A percentile compares a stretch with the other conserved stretches of the same genome.
These are phyloP conservation scores for Phoma sp. DNA, from an alignment of 2,329 filamentous ascomycete genomes.

Conservation along the genomic window DNA sequence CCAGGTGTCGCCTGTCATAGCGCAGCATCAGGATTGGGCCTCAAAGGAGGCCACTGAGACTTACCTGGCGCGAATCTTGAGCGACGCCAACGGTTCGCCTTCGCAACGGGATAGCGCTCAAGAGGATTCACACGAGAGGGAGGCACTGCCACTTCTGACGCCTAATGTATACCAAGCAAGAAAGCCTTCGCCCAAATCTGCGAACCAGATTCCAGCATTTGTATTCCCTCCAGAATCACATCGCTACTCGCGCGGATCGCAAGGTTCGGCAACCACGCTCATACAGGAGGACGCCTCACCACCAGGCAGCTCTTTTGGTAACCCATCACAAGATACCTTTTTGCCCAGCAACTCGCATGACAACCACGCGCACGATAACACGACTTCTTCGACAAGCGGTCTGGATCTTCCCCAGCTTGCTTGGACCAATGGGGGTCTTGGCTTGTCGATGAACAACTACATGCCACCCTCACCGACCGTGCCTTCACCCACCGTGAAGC, in stretches of 20 bases:
- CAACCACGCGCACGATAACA: conserved; percentile 21
- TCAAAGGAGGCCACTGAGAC: conserved; percentile 61
- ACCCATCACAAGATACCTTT: conserved; percentile 37
- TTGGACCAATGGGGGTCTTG: conserved; percentile 49
- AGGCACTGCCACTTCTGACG: conserved; percentile 9
- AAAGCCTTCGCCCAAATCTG: conserved; percentile 25
- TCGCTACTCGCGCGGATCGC: conserved; percentile 44
- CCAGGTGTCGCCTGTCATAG: conserved; percentile 58
- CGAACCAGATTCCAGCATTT: conserved; percentile 44
- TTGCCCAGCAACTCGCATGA: conserved; percentile 46
- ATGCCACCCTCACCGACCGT: conserved; percentile 27
- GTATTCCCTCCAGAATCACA: conserved; percentile 44
- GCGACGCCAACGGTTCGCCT: conserved; percentile 43
- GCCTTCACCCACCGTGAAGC: conserved; percentile 36
- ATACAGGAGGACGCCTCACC: conserved; percentile 42
- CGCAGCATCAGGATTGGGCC: conserved; percentile 61
- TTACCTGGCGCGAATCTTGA: conserved; percentile 58
- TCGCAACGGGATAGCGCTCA: conserved; percentile 14
- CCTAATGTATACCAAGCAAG: conserved; percentile 13
- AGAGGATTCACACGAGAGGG: conserved; percentile 7
- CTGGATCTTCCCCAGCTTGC: conserved; percentile 47
- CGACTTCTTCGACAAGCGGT: conserved; percentile 22
- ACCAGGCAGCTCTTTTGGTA: conserved; percentile 40
- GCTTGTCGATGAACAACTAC: conserved; percentile 50
- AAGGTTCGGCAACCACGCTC: conserved; percentile 39